Evolutionary conservation across 495 filamentous ascomycete species (phyloP).

Genomic region (Extremus antarcticus): DNA sequence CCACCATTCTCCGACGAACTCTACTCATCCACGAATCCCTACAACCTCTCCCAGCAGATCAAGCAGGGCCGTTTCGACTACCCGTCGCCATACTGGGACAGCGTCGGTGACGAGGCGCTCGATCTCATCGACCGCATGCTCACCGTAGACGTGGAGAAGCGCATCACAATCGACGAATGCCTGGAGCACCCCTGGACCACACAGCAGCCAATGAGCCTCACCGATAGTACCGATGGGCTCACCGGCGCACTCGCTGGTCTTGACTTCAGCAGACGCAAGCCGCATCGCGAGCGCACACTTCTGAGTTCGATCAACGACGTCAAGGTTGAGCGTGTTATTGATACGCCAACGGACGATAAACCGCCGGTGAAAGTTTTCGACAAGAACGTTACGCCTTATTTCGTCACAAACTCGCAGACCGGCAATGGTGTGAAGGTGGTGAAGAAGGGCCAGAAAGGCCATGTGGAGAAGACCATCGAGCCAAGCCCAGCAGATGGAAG

Average conservation of each 20-base stretch:
- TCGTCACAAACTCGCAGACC: not conserved
- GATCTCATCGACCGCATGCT: constrained; percentile 96
- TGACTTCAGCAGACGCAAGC: constrained; percentile 74
- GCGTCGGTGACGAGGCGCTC: constrained; percentile 76
- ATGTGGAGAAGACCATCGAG: constrained; percentile 37
- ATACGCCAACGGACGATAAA: constrained; percentile 37
- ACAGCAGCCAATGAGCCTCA: constrained; percentile 36
- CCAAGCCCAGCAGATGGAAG: constrained; percentile 51
- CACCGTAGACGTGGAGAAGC: constrained; percentile 67
- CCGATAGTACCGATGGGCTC: constrained; percentile 88
- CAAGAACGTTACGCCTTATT: constrained; percentile 50
- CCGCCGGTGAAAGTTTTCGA: constrained; percentile 63
- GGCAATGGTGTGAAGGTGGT: constrained; percentile 2
- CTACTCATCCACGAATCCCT: constrained; percentile 64
- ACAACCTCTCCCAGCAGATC: constrained; percentile 82
- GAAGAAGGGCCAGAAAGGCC: constrained; percentile 15
- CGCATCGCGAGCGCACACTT: constrained; percentile 71
- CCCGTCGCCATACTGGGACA: constrained; percentile 95
- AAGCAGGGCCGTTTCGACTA: constrained; percentile 82
- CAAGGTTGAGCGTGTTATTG: constrained; percentile 51
- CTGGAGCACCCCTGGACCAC: constrained; percentile 87
- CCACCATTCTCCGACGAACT: constrained; percentile 96
- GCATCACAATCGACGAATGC: constrained; percentile 82
- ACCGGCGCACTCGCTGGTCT: constrained; percentile 69
- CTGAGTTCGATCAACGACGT: constrained; percentile 74